Evolutionary conservation across 331 rosid genomes (phyloP).

Genomic region (Quercus lobata): DNA sequence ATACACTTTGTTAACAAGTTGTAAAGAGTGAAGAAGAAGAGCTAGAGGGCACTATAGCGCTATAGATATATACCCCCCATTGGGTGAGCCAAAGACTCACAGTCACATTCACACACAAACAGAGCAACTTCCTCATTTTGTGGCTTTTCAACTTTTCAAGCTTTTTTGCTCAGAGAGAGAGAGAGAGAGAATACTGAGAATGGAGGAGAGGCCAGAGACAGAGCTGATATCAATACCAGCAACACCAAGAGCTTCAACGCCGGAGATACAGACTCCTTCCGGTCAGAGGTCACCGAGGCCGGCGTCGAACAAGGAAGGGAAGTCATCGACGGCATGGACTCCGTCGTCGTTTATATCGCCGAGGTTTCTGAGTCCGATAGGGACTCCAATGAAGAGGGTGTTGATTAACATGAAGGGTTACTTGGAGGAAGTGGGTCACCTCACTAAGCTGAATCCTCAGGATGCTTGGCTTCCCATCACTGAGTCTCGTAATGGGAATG

Average conservation of each 20-base stretch:
- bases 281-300: conserved; percentile 92
- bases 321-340: conserved; percentile 91
- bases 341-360: conserved; percentile 96
- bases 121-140: too few species aligned
- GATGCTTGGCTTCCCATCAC: conserved; percentile 99
- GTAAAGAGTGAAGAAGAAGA: too few species aligned
- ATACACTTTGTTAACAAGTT: not conserved
- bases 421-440: conserved; percentile 94
- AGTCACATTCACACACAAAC: too few species aligned
- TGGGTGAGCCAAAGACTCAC: not conserved
- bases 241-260: conserved; percentile 92
- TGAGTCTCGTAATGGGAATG: conserved; percentile 92
- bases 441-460: conserved; percentile 96
- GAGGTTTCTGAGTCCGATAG: conserved; percentile 92
- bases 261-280: conserved; percentile 84
- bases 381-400: conserved; percentile 96
- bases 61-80: not conserved
- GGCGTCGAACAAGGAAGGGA: conserved; percentile 64
- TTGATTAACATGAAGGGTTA: conserved; percentile 90
- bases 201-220: conserved; percentile 95
- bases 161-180: not conserved
- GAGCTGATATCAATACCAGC: conserved; percentile 97
- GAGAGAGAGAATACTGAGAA: not conserved
- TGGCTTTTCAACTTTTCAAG: too few species aligned
- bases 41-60: not conserved